A percentile compares a stretch with the other conserved stretches of the same genome.
Conservation (phyloP, 805 yeast species). For the Candida insectorum region DNA sequence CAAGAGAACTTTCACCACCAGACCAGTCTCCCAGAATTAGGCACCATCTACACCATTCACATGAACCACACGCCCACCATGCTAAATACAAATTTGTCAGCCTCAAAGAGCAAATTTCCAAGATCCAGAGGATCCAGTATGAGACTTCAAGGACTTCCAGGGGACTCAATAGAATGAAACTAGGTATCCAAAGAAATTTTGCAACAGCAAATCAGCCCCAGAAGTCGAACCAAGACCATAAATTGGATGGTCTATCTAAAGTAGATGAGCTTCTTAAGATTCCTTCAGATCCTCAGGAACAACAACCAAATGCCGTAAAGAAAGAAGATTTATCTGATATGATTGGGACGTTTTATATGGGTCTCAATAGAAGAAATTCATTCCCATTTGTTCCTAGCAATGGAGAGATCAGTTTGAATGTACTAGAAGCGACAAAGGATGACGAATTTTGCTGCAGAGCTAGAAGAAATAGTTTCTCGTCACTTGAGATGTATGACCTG, state of each 20-base stretch:
- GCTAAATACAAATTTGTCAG: conserved; percentile 27
- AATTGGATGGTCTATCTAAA: conserved; percentile 7
- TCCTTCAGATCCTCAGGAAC: conserved; percentile 8
- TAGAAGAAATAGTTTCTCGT: conserved; percentile 7
- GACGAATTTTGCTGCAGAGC: conserved; percentile 3
- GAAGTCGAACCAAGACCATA: conserved; percentile 1
- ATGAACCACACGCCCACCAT: neutral
- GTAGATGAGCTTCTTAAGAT: conserved; percentile 20
- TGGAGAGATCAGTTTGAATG: conserved; percentile 11
- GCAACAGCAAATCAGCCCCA: neutral
- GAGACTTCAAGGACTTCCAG: conserved; percentile 27
- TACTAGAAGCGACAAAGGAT: conserved; percentile 10
- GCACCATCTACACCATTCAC: neutral
- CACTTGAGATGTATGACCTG: conserved; percentile 12
- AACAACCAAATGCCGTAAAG: conserved; percentile 1
- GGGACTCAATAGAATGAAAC: conserved; percentile 33
- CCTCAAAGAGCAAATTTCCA: conserved; percentile 26
- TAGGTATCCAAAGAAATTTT: conserved; percentile 17
- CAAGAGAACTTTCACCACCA: conserved; percentile 2
- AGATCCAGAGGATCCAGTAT: conserved; percentile 11
- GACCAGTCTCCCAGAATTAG: neutral
- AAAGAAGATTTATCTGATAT: conserved; percentile 1
- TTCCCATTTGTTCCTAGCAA: conserved; percentile 18
- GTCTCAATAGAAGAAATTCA: conserved; percentile 33
- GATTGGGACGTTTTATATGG: conserved; percentile 1